Evolutionary conservation across 441 rosid species (phyloP).

Genomic region (Populus tomentosa): DNA sequence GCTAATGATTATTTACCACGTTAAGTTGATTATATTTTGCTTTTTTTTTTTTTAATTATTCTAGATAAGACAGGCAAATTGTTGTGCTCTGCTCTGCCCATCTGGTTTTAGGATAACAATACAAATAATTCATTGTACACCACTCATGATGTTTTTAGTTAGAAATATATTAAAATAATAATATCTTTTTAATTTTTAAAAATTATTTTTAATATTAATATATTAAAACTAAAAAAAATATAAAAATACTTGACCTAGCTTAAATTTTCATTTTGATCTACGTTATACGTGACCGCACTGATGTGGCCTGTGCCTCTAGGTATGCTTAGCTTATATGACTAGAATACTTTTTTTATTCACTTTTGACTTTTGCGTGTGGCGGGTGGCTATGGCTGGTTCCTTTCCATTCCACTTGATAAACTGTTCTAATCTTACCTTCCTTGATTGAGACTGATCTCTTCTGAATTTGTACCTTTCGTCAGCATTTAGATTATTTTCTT

Average conservation of each 20-base stretch:
- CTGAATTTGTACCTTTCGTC: not conserved
- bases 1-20: too few species aligned
- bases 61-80: not conserved
- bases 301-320: not conserved
- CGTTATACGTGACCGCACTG: not conserved
- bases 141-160: not conserved
- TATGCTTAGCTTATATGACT: not conserved
- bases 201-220: too few species aligned
- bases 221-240: too few species aligned
- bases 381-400: too few species aligned
- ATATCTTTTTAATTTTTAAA: too few species aligned
- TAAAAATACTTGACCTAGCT: too few species aligned
- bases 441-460: not conserved
- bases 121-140: not conserved
- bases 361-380: conserved; percentile 8
- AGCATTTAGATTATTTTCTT: not conserved
- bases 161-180: too few species aligned
- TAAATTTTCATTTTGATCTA: not conserved
- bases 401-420: too few species aligned
- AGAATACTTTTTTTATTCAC: not conserved
- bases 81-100: not conserved
- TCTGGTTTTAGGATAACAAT: not conserved
- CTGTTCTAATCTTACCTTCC: not conserved
- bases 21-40: too few species aligned
- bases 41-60: not conserved